phyloP scores from a whole-genome alignment of 306 rosid species.

The Cyclanthera cordifolia region DNA sequence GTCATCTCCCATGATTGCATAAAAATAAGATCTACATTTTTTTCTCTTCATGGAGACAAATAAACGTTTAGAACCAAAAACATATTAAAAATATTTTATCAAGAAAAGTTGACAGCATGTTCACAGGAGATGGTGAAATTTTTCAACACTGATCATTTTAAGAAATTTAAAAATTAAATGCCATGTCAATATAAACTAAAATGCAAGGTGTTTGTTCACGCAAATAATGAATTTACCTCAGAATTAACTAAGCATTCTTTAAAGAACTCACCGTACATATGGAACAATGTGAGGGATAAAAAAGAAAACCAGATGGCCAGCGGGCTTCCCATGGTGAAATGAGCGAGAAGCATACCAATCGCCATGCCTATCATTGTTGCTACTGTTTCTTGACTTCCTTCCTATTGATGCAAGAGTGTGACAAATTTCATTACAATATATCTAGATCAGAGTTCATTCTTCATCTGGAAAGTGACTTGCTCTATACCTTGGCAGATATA shows the following conservation, averaged over 20 bases:
- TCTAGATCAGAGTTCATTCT: conserved; percentile 5
- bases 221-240: neutral
- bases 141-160: neutral
- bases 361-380: conserved; percentile 95
- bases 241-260: neutral
- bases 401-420: conserved; percentile 21
- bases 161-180: neutral
- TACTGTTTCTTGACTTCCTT: conserved; percentile 58
- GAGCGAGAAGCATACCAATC: conserved; percentile 82
- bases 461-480: conserved; percentile 5
- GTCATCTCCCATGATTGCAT: neutral
- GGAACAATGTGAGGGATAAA: conserved; percentile 68
- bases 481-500: conserved; percentile 49
- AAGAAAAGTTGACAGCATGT: neutral
- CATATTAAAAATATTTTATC: neutral
- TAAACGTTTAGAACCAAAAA: neutral
- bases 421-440: conserved; percentile 9
- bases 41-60: neutral
- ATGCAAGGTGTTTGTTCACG: neutral
- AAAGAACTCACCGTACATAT: conserved; percentile 59
- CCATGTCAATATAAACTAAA: neutral
- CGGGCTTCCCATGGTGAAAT: conserved; percentile 48
- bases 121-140: neutral
- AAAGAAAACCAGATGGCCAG: conserved; percentile 72
- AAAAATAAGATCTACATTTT: neutral